These are phyloP conservation scores for Neurospora sp. DNA, from an alignment of 2,329 filamentous ascomycete genomes.

Conservation along the genomic window DNA sequence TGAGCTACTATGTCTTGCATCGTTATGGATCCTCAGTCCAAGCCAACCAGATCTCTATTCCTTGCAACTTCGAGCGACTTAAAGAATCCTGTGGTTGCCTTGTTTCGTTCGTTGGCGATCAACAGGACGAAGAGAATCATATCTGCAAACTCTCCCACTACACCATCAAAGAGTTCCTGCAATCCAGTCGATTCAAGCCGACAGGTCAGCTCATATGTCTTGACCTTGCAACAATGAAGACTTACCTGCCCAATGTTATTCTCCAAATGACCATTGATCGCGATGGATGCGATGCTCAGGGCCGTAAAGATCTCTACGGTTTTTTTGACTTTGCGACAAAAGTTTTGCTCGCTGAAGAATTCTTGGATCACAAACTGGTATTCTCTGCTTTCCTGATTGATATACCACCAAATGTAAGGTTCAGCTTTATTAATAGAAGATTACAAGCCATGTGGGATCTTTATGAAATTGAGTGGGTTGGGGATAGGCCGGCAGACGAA, in stretches of 20 bases:
- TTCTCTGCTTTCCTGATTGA: neutral
- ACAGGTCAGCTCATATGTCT: neutral
- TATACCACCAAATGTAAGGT: neutral
- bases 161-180: conserved; percentile 6
- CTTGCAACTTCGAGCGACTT: neutral
- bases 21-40: too few relatives aligned
- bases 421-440: too few relatives aligned
- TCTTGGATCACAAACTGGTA: neutral
- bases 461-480: neutral
- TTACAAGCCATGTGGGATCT: neutral
- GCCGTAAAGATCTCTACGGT: neutral
- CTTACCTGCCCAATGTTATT: neutral
- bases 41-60: neutral
- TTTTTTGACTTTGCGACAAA: accelerated
- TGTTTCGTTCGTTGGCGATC: neutral
- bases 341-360: neutral
- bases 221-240: neutral
- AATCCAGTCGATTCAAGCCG: conserved; percentile 17
- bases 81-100: neutral
- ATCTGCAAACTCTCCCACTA: neutral
- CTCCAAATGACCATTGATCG: neutral
- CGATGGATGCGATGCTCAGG: accelerated
- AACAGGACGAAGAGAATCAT: neutral
- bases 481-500: neutral
- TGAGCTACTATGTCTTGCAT: neutral